Base-by-base conservation (phyloP, 495 filamentous ascomycete genomes). In the Tuber brumale region DNA sequence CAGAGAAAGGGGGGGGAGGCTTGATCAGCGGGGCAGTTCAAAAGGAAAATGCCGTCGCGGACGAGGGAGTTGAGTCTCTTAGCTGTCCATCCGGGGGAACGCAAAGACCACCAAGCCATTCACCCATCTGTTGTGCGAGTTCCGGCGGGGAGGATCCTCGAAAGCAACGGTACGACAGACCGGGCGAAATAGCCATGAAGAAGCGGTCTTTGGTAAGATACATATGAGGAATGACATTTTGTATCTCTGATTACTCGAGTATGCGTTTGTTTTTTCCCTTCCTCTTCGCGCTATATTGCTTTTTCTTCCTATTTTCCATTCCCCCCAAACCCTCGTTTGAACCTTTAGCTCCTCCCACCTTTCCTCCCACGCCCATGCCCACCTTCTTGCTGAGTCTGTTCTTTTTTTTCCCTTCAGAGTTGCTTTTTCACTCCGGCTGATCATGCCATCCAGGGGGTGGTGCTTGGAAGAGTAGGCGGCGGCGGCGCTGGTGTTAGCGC, bases 371-470 rank as follows among this genome's bases (percentile, higher is more conserved):
- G 19, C 37, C 76, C 35, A 80, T 76, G 78, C 45, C 70, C 72
- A 79, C 46, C 70, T 39, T 35, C 73, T 66, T 35, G 57, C 14
- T 19, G 27, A 35, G 9, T 66, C 27, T 19, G 57, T 66, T 66
- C 57, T 66, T 35, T 66, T 51, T 21, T 66, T 51, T 61, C 14
- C 51, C n/a, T 61, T 61, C 51, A 31, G 27, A 19, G 57, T 66
- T 66, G 27, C 57, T 76, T 73, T 27, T 35, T 72, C 72, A 70
- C 73, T 79, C 72, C 57, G 77, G 77, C 57, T 79, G 76, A 79
- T 79, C 78, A 76, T 79, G 61, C 77, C 77, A 77, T 71, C 69
- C n/a, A 57, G 57, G 31, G 57, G 3, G 9, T n/a, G 48, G 31
- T 66, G 7, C 57, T 35, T 66, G 57, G 27, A 14, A 35, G n/a